These are phyloP conservation scores for Malassezia arunalokei DNA, from an alignment of 1,284 basidiomycete genomes.

Conservation along the genomic window DNA sequence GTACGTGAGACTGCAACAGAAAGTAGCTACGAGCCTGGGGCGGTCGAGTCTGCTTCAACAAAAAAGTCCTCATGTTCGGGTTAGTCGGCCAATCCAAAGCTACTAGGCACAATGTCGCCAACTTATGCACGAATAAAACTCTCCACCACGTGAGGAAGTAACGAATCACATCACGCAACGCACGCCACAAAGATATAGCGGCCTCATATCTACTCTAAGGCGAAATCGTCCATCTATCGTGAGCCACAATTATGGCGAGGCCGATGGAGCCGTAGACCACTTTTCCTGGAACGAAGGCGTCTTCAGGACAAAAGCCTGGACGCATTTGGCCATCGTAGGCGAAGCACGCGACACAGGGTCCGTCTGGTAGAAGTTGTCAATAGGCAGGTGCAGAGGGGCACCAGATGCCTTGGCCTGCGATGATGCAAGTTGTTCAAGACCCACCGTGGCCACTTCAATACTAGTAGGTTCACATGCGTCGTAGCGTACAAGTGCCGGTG, in stretches of 20 bases:
- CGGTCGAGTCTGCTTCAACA: too few species aligned
- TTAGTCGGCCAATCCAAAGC: too few species aligned
- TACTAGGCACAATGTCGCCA: too few species aligned
- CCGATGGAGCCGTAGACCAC: neutral
- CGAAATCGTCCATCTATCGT: too few species aligned
- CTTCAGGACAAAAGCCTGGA: slow-evolving; percentile 22
- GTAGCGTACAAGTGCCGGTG: slow-evolving; percentile 77
- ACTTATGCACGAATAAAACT: too few species aligned
- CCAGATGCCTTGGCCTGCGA: slow-evolving; percentile 21
- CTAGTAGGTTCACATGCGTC: slow-evolving; percentile 65
- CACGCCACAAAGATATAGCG: too few species aligned
- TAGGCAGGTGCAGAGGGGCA: slow-evolving; percentile 63
- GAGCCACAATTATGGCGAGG: neutral
- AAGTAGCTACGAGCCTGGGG: too few species aligned
- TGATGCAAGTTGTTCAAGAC: slow-evolving; percentile 26
- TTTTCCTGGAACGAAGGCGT: slow-evolving; percentile 15
- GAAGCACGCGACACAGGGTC: slow-evolving; percentile 56
- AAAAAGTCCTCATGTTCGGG: too few species aligned
- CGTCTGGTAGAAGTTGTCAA: slow-evolving; percentile 91
- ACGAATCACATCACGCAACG: too few species aligned
- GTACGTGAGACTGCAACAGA: too few species aligned
- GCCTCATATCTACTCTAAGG: too few species aligned
- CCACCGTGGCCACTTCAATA: slow-evolving; percentile 48
- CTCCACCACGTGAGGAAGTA: too few species aligned
- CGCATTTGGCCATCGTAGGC: slow-evolving; percentile 45